Evolutionary conservation across 2,329 filamentous ascomycete species (phyloP).

Genomic region (Sporothrix sp.): DNA sequence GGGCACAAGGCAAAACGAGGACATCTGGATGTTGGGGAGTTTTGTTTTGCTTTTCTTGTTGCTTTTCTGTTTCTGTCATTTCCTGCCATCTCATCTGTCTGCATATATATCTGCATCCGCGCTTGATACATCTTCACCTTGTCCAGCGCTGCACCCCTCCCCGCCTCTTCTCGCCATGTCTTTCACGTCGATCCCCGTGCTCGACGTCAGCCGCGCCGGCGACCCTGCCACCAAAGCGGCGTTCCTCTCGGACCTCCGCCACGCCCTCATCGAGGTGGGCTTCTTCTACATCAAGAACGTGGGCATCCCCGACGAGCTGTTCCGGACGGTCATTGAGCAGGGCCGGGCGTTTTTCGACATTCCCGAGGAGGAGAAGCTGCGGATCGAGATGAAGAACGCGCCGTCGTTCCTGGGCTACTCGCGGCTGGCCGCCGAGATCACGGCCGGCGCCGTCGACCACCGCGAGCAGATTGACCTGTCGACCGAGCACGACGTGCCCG

Average conservation of each 20-base stretch:
- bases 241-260: conserved; percentile 61
- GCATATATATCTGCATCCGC: neutral
- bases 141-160: too few species aligned
- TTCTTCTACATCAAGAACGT: conserved; percentile 80
- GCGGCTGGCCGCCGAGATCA: conserved; percentile 56
- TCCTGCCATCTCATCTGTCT: neutral
- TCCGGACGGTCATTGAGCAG: conserved; percentile 54
- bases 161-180: too few species aligned
- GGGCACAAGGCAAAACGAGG: neutral
- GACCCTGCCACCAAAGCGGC: conserved; percentile 56
- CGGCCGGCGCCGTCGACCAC: conserved; percentile 66
- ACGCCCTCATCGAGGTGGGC: conserved; percentile 75
- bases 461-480: conserved; percentile 82
- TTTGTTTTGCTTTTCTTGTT: neutral
- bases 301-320: conserved; percentile 57
- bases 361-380: conserved; percentile 64
- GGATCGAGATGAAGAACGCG: conserved; percentile 65
- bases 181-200: conserved; percentile 66
- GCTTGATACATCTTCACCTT: neutral
- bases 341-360: conserved; percentile 70
- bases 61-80: neutral
- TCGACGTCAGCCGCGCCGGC: conserved; percentile 61
- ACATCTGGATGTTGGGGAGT: neutral
- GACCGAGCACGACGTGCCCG: conserved; percentile 61
- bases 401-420: conserved; percentile 64